Percentiles rank a stretch among this genome's conserved stretches.
These are phyloP conservation scores for Starmerella potacharoeniae DNA, from an alignment of 805 yeast species.

Conservation along the genomic window DNA sequence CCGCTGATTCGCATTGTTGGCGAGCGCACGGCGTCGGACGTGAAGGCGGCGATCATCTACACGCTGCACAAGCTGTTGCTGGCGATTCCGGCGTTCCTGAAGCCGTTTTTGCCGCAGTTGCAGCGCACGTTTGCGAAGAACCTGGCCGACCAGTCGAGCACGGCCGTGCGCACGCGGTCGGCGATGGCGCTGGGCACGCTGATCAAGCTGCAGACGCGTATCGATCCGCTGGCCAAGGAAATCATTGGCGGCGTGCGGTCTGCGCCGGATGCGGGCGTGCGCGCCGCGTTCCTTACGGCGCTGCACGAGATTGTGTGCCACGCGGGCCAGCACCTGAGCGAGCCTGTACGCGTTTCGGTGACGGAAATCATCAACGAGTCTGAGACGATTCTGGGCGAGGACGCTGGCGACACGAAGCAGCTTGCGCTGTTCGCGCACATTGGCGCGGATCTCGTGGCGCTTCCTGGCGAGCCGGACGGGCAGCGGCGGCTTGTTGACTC, in stretches of 20 bases:
- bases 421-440: constrained; percentile 34
- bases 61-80: constrained; percentile 69
- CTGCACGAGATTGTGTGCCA: constrained; percentile 67
- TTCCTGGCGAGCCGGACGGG: constrained; percentile 33
- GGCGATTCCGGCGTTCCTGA: constrained; percentile 79
- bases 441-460: constrained; percentile 26
- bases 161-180: constrained; percentile 65
- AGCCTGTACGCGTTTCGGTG: constrained; percentile 55
- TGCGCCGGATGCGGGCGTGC: constrained; percentile 59
- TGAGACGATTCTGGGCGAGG: constrained; percentile 30
- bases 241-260: constrained; percentile 59
- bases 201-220: constrained; percentile 81
- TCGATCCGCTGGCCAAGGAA: constrained; percentile 84
- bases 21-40: constrained; percentile 81
- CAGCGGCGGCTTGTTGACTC: constrained; percentile 30
- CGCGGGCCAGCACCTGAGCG: constrained; percentile 70
- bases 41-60: constrained; percentile 83
- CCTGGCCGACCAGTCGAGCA: constrained; percentile 64
- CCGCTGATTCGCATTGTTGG: constrained; percentile 97
- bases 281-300: constrained; percentile 69
- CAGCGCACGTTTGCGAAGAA: constrained; percentile 95
- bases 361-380: constrained; percentile 66
- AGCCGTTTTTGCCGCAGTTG: constrained; percentile 94
- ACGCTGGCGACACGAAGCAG: constrained; percentile 30
- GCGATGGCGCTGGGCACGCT: constrained; percentile 82